phyloP scores from a whole-genome alignment of 192 early-diverging fungal genomes.

The Umbelopsis sp. region DNA sequence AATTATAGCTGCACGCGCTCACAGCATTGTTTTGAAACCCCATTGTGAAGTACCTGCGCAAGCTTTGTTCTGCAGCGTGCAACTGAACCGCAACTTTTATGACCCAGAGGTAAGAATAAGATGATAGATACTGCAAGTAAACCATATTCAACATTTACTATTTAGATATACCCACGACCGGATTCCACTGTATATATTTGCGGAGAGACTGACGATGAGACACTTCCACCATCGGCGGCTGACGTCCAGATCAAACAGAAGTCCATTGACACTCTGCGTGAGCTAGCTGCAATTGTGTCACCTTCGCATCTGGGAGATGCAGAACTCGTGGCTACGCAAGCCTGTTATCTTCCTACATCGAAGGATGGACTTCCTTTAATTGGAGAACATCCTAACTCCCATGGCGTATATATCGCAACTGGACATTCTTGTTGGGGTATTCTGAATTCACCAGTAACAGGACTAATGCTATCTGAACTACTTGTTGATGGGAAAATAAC shows the following conservation, averaged over 20 bases:
- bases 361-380: slow-evolving; percentile 38
- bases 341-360: slow-evolving; percentile 47
- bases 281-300: slow-evolving; percentile 29
- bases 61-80: slow-evolving; percentile 37
- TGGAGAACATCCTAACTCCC: slow-evolving; percentile 34
- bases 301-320: slow-evolving; percentile 23
- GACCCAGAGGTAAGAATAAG: slow-evolving; percentile 39
- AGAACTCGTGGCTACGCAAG: slow-evolving; percentile 31
- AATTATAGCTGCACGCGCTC: slow-evolving; percentile 37
- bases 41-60: slow-evolving; percentile 27
- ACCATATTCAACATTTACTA: background rate
- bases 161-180: slow-evolving; percentile 43
- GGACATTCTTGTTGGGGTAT: slow-evolving; percentile 55
- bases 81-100: slow-evolving; percentile 24
- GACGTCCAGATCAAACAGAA: slow-evolving; percentile 25
- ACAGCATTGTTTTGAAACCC: slow-evolving; percentile 38
- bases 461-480: slow-evolving; percentile 44
- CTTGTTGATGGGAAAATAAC: slow-evolving; percentile 35
- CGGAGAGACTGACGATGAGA: slow-evolving; percentile 34
- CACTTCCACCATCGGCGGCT: slow-evolving; percentile 32
- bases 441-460: slow-evolving; percentile 43
- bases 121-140: background rate
- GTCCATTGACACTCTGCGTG: slow-evolving; percentile 26
- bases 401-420: slow-evolving; percentile 39
- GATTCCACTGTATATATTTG: slow-evolving; percentile 52